Evolutionary conservation across 805 yeast genomes (phyloP), one percentile per base, ranked within the genome.

Genomic region (Candida nemodendra): DNA sequence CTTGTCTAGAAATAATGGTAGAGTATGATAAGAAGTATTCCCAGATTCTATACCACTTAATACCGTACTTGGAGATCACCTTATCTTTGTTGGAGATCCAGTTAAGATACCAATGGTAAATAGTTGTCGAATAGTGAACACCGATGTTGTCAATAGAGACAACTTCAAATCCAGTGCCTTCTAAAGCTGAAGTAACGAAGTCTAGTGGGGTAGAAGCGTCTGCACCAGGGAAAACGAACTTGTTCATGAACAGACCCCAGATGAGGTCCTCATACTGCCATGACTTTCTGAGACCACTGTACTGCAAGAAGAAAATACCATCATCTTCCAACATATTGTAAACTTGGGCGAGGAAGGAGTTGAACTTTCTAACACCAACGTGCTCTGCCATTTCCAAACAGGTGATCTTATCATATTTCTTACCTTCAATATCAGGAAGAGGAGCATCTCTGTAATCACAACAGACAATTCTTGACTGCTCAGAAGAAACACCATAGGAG

Each of bases 211-310:
- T 89, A 5, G 95, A 86, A 32, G 96, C 96, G 68, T 88, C 96
- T 36, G 96, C 96, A 66, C 96, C 96, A 30, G 96, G 96, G 87
- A 88, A 88, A 61, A 88, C 83, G 67, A 86, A 88, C 72, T 86
- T 88, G 79, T 89, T 88, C 96, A 88, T 89, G 67, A 88, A 88
- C 61, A 89, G 72, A 54, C 96, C 96, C 96, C 96, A 88, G 65
- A 79, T 72, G 57, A 88, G 74, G 64, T 88, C 96, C 69, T 88
- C 96, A 66, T 86, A 88, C 69, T 88, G 96, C 96, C 96, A 88
- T 42, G 76, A 71, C 69, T 88, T 89, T 71, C 96, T 80, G 55
- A 88, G 68, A 38, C 96, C 96, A 35, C 96, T 90, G 58, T 83
- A 84, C 69, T 88, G 96, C 61, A 88, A 71, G 62, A 74, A 83